These are phyloP conservation scores for Astrephomene gubernaculifera DNA, from an alignment of 139 green algal genomes.

Conservation along the genomic window DNA sequence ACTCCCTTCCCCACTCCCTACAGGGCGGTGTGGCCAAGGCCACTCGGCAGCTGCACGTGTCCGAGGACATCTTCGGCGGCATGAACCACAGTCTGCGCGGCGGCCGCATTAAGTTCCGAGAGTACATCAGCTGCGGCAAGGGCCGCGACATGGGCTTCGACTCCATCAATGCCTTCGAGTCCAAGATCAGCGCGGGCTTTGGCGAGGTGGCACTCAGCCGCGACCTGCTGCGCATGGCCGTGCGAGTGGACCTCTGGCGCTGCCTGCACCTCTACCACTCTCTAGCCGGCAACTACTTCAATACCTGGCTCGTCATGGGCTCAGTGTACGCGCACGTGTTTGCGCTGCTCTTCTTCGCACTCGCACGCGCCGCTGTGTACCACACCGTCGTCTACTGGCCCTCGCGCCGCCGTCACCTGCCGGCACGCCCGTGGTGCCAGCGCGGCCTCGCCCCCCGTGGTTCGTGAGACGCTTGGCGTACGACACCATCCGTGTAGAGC, in stretches of 20 bases:
- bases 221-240: conserved; percentile 81
- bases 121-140: conserved; percentile 88
- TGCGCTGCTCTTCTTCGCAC: conserved; percentile 52
- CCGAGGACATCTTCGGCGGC: conserved; percentile 77
- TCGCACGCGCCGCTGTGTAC: conserved; percentile 28
- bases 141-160: conserved; percentile 92
- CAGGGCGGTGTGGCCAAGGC: conserved; percentile 57
- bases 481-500: conserved; percentile 51
- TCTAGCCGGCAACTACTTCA: conserved; percentile 82
- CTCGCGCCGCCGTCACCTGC: conserved; percentile 9
- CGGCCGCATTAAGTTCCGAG: conserved; percentile 82
- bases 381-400: conserved; percentile 1
- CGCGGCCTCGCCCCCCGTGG: not conserved
- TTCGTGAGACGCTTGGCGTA: conserved; percentile 58
- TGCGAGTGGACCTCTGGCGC: conserved; percentile 79
- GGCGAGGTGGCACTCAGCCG: conserved; percentile 84
- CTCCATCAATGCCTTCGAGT: conserved; percentile 91
- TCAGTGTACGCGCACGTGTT: conserved; percentile 80
- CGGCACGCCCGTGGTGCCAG: not conserved
- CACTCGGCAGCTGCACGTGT: conserved; percentile 65
- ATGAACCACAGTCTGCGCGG: conserved; percentile 84
- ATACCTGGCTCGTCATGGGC: conserved; percentile 79
- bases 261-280: conserved; percentile 60
- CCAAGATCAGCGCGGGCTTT: conserved; percentile 82
- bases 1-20: not conserved